Evolutionary conservation across 2,329 filamentous ascomycete species (phyloP).

Genomic region (Ophiostoma piceae): DNA sequence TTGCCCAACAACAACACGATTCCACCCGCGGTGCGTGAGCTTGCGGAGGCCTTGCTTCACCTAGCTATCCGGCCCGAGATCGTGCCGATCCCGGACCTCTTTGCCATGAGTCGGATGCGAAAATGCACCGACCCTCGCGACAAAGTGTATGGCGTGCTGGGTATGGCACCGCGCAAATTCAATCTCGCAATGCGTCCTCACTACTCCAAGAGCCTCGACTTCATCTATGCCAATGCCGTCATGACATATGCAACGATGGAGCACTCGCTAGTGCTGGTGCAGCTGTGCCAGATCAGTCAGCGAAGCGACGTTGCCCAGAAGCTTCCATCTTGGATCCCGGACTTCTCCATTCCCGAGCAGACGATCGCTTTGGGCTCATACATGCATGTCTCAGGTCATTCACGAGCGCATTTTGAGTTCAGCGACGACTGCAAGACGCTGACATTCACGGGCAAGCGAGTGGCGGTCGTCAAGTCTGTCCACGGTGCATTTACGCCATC

Average conservation of each 20-base stretch:
- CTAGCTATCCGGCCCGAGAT: not conserved
- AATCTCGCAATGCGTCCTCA: not conserved
- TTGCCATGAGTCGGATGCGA: not conserved
- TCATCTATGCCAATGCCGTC: not conserved
- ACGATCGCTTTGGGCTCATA: not conserved
- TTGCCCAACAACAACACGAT: not conserved
- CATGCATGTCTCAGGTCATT: not conserved
- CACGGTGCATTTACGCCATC: no score
- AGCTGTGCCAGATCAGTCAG: not conserved
- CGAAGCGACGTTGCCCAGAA: not conserved
- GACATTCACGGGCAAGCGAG: not conserved
- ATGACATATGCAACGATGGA: conserved; percentile 1
- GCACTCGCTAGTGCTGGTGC: not conserved
- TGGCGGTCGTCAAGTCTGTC: not conserved
- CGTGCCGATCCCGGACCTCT: not conserved
- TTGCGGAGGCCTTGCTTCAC: not conserved
- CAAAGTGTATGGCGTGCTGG: not conserved
- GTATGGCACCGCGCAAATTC: not conserved
- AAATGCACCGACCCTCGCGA: not conserved
- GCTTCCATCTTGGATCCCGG: not conserved
- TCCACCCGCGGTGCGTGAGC: not conserved
- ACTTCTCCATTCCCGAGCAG: not conserved
- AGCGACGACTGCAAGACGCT: not conserved
- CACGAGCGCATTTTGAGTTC: not conserved
- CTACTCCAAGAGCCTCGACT: not conserved